Evolutionary conservation across 2,329 filamentous ascomycete genomes (phyloP).

Genomic region (Nothophaeocryptopus gaeumannii): DNA sequence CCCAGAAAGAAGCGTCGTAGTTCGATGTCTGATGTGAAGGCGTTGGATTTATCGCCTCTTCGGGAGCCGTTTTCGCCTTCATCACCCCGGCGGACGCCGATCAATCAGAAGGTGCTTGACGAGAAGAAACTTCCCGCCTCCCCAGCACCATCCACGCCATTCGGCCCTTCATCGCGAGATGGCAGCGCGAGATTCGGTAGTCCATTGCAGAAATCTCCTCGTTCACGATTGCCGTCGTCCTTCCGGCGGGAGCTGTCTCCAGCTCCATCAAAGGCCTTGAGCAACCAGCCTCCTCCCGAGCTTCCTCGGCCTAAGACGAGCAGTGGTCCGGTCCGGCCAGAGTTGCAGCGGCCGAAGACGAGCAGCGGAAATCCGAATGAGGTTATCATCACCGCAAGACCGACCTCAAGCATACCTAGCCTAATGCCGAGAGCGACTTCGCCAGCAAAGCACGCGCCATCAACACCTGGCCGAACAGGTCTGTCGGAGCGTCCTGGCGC

Average conservation of each 20-base stretch:
- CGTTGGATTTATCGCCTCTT: conserved; percentile 53
- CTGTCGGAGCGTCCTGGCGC: conserved; percentile 49
- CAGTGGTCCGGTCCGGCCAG: conserved; percentile 12
- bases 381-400: conserved; percentile 26
- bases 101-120: conserved; percentile 21
- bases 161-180: conserved; percentile 34
- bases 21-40: conserved; percentile 81
- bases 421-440: conserved; percentile 38
- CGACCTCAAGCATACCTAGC: conserved; percentile 51
- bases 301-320: conserved; percentile 34
- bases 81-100: conserved; percentile 23
- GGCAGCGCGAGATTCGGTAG: conserved; percentile 40
- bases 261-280: conserved; percentile 23
- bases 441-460: conserved; percentile 36
- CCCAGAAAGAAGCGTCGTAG: conserved; percentile 79
- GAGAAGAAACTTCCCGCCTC: conserved; percentile 37
- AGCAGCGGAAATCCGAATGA: conserved; percentile 27
- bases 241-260: conserved; percentile 47
- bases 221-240: conserved; percentile 35
- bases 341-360: conserved; percentile 31
- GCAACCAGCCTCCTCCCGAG: conserved; percentile 14
- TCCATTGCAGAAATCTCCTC: conserved; percentile 35
- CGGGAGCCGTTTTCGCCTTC: conserved; percentile 24
- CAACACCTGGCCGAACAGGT: conserved; percentile 49
- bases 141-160: conserved; percentile 35